Evolutionary conservation across 768 basidiomycete genomes (phyloP).

Genomic region (Rossbeevera mucosa): DNA sequence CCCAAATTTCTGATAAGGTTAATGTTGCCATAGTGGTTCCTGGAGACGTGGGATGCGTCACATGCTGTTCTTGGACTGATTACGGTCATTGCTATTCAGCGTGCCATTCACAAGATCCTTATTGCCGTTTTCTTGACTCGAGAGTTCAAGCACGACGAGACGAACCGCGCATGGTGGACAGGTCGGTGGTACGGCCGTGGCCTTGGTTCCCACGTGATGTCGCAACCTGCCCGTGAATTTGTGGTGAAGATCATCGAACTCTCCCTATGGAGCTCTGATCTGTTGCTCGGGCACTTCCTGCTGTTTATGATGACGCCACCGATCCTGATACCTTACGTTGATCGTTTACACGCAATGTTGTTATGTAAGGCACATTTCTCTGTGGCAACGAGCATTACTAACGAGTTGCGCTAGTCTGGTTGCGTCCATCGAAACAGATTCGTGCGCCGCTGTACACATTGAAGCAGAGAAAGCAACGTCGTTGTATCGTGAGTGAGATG

Average conservation of each 20-base stretch:
- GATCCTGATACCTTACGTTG: slow-evolving; percentile 85
- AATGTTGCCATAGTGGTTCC: slow-evolving; percentile 69
- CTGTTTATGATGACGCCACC: slow-evolving; percentile 90
- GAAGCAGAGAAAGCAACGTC: slow-evolving; percentile 84
- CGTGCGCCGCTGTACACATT: slow-evolving; percentile 86
- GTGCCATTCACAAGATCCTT: slow-evolving; percentile 88
- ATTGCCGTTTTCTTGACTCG: slow-evolving; percentile 93
- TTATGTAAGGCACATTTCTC: slow-evolving; percentile 53
- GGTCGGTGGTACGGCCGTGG: slow-evolving; percentile 96
- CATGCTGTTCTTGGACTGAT: slow-evolving; percentile 94
- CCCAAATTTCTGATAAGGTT: slow-evolving; percentile 4
- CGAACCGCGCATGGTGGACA: slow-evolving; percentile 99
- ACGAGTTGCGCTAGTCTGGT: slow-evolving; percentile 67
- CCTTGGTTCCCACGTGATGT: slow-evolving; percentile 85
- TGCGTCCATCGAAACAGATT: slow-evolving; percentile 91
- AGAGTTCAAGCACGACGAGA: slow-evolving; percentile 99
- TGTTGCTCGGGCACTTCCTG: slow-evolving; percentile 81
- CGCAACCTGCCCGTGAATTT: slow-evolving; percentile 97
- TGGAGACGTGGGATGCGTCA: slow-evolving; percentile 86
- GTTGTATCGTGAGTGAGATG: slow-evolving; percentile 68
- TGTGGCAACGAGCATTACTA: slow-evolving; percentile 7
- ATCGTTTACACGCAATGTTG: slow-evolving; percentile 85
- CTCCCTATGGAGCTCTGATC: slow-evolving; percentile 92
- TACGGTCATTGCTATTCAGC: slow-evolving; percentile 85
- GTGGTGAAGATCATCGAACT: slow-evolving; percentile 97